Evolutionary conservation across 257 asterid genomes (phyloP).

Genomic region (Verbascum thapsus): DNA sequence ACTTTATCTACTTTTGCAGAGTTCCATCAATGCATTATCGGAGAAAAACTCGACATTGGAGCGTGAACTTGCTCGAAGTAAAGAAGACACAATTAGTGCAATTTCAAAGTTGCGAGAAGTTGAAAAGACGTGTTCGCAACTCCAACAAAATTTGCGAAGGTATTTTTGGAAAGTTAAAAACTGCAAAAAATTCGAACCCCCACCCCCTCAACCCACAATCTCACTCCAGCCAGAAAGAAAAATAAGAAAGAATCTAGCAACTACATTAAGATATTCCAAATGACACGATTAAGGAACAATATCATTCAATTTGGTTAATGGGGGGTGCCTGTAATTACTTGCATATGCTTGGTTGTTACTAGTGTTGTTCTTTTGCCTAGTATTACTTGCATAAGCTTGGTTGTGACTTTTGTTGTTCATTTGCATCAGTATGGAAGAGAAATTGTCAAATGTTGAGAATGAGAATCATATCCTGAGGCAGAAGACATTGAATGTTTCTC

Average conservation of each 20-base stretch:
- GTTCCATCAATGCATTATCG: slow-evolving; percentile 59
- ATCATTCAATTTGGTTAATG: slow-evolving; percentile 11
- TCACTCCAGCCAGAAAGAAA: slow-evolving; percentile 1
- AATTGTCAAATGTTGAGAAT: slow-evolving; percentile 64
- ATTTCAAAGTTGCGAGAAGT: slow-evolving; percentile 71
- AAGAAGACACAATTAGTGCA: slow-evolving; percentile 62
- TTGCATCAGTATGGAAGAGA: slow-evolving; percentile 86
- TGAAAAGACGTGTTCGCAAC: slow-evolving; percentile 71
- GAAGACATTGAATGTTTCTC: slow-evolving; percentile 70
- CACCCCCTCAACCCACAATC: neutral
- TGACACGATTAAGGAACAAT: neutral
- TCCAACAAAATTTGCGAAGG: slow-evolving; percentile 74
- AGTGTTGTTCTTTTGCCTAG: slow-evolving; percentile 27
- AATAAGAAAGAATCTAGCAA: slow-evolving; percentile 18
- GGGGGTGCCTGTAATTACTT: slow-evolving; percentile 20
- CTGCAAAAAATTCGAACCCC: slow-evolving; percentile 13
- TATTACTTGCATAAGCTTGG: no score
- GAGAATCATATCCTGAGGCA: slow-evolving; percentile 85
- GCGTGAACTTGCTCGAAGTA: slow-evolving; percentile 69
- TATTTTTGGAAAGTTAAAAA: slow-evolving; percentile 31
- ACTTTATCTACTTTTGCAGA: slow-evolving; percentile 47
- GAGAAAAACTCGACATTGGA: slow-evolving; percentile 68
- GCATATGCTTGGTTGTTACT: slow-evolving; percentile 26
- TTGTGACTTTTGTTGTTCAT: no score
- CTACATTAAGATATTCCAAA: slow-evolving; percentile 23